These are phyloP conservation scores for Xylariales sp. DNA, from an alignment of 2,329 filamentous ascomycete genomes.

Conservation along the genomic window DNA sequence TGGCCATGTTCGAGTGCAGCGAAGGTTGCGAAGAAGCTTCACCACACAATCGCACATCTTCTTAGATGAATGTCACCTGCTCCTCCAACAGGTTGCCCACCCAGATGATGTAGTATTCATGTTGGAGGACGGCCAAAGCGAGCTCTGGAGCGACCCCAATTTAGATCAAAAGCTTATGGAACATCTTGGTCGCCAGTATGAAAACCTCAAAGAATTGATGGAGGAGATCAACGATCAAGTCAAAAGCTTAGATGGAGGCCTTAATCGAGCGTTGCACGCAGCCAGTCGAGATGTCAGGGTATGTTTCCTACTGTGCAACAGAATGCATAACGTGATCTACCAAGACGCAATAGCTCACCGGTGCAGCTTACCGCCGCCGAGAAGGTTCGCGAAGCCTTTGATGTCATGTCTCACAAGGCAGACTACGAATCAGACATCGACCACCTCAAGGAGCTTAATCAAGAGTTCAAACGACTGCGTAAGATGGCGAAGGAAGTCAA, in stretches of 20 bases:
- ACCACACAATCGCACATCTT: constrained; percentile 31
- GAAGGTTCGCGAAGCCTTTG: constrained; percentile 20
- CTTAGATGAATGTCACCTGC: constrained; percentile 36
- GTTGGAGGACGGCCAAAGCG: constrained; percentile 19
- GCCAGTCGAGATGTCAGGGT: background rate
- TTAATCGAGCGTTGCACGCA: constrained; percentile 8
- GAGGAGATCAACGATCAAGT: constrained; percentile 26
- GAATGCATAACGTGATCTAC: background rate
- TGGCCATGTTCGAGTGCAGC: constrained; percentile 30
- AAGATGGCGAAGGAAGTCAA: constrained; percentile 32
- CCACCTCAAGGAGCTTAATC: constrained; percentile 30
- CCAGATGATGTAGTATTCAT: constrained; percentile 30
- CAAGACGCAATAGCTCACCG: background rate
- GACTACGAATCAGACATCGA: constrained; percentile 26
- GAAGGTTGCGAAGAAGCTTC: constrained; percentile 36
- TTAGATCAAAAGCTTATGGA: constrained; percentile 23
- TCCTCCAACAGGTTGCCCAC: constrained; percentile 32
- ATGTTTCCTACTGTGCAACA: background rate
- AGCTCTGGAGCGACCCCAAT: constrained; percentile 22
- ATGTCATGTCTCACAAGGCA: constrained; percentile 28
- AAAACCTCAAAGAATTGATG: constrained; percentile 22
- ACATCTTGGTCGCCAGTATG: constrained; percentile 31
- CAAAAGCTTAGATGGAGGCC: constrained; percentile 2
- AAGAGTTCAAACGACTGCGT: constrained; percentile 34
- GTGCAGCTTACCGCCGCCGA: constrained; percentile 14